phyloP scores from a whole-genome alignment of 495 filamentous ascomycete genomes.

The Hamigera avellanea region DNA sequence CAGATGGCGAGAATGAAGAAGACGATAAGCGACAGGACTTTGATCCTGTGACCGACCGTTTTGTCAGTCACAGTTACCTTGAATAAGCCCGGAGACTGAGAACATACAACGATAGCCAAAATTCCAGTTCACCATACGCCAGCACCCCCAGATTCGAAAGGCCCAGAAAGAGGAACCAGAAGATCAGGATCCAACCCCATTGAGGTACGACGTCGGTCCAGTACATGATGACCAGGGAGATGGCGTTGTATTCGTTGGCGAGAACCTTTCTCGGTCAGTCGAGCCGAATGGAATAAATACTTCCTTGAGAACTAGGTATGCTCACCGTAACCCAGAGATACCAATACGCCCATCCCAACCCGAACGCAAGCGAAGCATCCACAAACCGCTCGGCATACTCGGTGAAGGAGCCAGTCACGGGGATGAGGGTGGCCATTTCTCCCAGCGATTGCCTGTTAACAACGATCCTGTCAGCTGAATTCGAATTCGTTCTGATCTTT shows the following conservation, averaged over 20 bases:
- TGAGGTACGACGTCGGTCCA: slow-evolving; percentile 32
- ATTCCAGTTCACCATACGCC: slow-evolving; percentile 56
- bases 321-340: slow-evolving; percentile 41
- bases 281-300: neutral
- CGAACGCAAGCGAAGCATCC: slow-evolving; percentile 40
- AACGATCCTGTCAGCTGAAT: neutral
- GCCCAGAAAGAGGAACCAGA: slow-evolving; percentile 41
- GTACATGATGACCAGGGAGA: slow-evolving; percentile 30
- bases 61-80: no score
- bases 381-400: slow-evolving; percentile 46
- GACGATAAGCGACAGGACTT: slow-evolving; percentile 45
- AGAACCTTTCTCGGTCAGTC: slow-evolving; percentile 18
- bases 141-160: slow-evolving; percentile 43
- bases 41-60: slow-evolving; percentile 18
- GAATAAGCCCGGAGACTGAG: neutral
- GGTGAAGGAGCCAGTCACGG: slow-evolving; percentile 43
- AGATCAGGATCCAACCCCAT: slow-evolving; percentile 53
- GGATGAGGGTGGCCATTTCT: slow-evolving; percentile 45
- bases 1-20: slow-evolving; percentile 60
- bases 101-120: slow-evolving; percentile 26
- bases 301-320: neutral
- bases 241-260: slow-evolving; percentile 40
- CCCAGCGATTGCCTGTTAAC: slow-evolving; percentile 41
- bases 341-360: slow-evolving; percentile 48
- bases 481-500: neutral